Base-by-base conservation (phyloP, 768 basidiomycete species). In the Lentinus tigrinus region DNA sequence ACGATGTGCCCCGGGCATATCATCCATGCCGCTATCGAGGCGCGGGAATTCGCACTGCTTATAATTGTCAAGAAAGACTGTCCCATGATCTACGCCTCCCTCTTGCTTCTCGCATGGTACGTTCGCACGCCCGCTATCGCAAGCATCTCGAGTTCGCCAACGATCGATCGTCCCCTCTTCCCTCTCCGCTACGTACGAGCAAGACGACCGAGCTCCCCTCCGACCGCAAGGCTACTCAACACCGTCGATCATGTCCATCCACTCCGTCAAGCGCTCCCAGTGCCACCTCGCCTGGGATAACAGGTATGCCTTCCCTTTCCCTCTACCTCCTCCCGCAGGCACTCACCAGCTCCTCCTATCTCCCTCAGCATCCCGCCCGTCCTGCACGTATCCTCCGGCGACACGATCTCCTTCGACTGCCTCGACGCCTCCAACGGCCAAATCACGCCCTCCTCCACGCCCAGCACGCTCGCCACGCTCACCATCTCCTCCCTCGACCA, bases 371-470 rank as follows among this genome's bases (percentile, higher is more conserved):
- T 86, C 40, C 73, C 76, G 14, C 85, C 85, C 0, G 75, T 76
- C 17, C 61, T 83, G 28, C 77, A 66, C 14, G 66, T 87, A 47
- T 58, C 76, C 43, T 85, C 84, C 2, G 85, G 84, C 16, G 79
- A 81, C 3, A 78, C 74, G 4, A 73, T 87, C 58, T 74, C 75
- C 24, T 84, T 85, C 63, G 81, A 84, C 64, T 87, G 84, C 60
- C 74, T 84, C n/a, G 84, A 86, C 65, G 84, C 78, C 2, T 84
- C 84, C 24, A 85, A 85, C 61, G 83, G 82, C 1, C 83, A 86
- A 68, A 74, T 87, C 56, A 79, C 75, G 0, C 65, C 76, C 24
- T 57, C 72, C 4, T 81, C 81, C 6, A 78, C 76, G 17, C 58
- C 68, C 3, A 52, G 56, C 1, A 60, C 74, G 24, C 63, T 85